Percentiles rank a stretch among this genome's conserved stretches.
phyloP scores from a whole-genome alignment of 441 rosid species.

The Sinapis alba region DNA sequence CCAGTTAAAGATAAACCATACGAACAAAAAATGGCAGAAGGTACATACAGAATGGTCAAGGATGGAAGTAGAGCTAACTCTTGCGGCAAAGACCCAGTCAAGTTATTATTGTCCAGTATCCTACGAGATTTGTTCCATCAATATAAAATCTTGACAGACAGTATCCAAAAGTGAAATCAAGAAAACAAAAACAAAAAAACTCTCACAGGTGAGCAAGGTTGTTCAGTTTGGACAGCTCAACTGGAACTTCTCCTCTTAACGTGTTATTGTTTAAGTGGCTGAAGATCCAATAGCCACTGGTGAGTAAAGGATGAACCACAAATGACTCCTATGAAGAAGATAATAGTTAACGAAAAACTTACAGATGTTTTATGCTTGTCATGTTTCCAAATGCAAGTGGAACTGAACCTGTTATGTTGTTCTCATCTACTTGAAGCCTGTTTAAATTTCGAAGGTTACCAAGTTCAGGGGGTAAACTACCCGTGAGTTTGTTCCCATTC shows the following conservation, averaged over 20 bases:
- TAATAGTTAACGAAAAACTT: slow-evolving; percentile 43
- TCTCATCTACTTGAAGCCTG: slow-evolving; percentile 83
- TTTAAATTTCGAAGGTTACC: slow-evolving; percentile 56
- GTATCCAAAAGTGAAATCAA: not conserved
- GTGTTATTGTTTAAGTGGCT: slow-evolving; percentile 96
- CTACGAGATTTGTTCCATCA: slow-evolving; percentile 45
- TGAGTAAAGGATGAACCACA: slow-evolving; percentile 20
- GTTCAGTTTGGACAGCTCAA: slow-evolving; percentile 60
- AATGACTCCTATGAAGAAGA: slow-evolving; percentile 22
- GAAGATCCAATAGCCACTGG: slow-evolving; percentile 24
- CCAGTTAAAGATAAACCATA: not conserved
- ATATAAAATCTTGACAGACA: not conserved
- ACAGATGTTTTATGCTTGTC: slow-evolving; percentile 68
- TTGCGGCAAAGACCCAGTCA: slow-evolving; percentile 72
- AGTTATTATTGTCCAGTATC: slow-evolving; percentile 76
- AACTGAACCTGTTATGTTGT: slow-evolving; percentile 73
- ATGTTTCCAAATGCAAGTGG: slow-evolving; percentile 73
- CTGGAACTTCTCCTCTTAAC: slow-evolving; percentile 67
- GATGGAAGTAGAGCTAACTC: slow-evolving; percentile 54
- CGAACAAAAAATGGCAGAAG: slow-evolving; percentile 7
- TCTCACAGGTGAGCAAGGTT: slow-evolving; percentile 79
- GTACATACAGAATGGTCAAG: slow-evolving; percentile 68
- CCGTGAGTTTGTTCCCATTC: slow-evolving; percentile 83
- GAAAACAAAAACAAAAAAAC: slow-evolving; percentile 15
- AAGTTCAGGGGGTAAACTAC: slow-evolving; percentile 79